These are phyloP conservation scores for Posidonia australis DNA, from an alignment of 106 monocot genomes.

Conservation along the genomic window DNA sequence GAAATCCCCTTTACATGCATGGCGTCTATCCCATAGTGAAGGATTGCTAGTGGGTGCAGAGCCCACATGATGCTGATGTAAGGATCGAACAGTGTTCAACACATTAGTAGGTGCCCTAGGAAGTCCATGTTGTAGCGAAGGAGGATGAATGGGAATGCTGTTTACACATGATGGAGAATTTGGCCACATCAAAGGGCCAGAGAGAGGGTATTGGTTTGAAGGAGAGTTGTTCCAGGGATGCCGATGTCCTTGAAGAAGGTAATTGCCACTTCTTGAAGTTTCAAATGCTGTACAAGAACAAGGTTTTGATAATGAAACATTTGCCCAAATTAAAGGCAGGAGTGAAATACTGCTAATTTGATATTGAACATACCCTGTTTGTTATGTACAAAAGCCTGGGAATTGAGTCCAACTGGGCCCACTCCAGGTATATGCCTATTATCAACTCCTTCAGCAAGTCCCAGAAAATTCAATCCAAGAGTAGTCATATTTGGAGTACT, in stretches of 20 bases:
- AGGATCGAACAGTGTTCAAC: slow-evolving; percentile 25
- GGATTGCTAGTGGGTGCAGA: slow-evolving; percentile 74
- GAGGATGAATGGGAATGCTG: slow-evolving; percentile 15
- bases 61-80: slow-evolving; percentile 58
- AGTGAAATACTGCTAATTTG: neutral
- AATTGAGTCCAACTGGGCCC: neutral
- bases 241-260: slow-evolving; percentile 2
- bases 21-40: slow-evolving; percentile 47
- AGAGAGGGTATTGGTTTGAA: slow-evolving; percentile 4
- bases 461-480: slow-evolving; percentile 1
- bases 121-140: slow-evolving; percentile 34
- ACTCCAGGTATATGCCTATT: slow-evolving; percentile 3
- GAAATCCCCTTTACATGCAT: slow-evolving; percentile 22
- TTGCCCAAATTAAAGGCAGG: neutral
- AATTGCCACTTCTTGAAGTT: slow-evolving; percentile 7
- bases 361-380: slow-evolving; percentile 17
- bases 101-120: slow-evolving; percentile 56
- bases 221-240: slow-evolving; percentile 5
- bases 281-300: slow-evolving; percentile 3
- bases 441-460: slow-evolving; percentile 9
- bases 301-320: neutral
- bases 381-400: neutral
- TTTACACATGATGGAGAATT: slow-evolving; percentile 19
- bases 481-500: slow-evolving; percentile 1
- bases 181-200: slow-evolving; percentile 23